Conservation (phyloP, 129 eudicot genomes). For the Flaveria trinervia region DNA sequence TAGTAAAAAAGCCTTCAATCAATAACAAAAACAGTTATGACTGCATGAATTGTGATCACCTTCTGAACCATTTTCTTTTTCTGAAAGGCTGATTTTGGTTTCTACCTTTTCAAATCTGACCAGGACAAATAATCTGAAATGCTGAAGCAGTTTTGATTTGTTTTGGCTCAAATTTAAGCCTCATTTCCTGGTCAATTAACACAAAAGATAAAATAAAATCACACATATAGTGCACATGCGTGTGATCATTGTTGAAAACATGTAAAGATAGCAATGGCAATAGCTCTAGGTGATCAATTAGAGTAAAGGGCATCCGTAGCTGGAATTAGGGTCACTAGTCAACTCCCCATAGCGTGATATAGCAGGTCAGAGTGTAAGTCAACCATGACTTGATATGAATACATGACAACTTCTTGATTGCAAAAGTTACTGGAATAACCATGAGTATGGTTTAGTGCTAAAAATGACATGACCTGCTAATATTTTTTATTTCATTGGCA, state of each 20-base stretch:
- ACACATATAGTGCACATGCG: neutral
- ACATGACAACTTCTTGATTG: neutral
- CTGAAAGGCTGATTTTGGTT: no score
- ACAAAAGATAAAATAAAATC: neutral
- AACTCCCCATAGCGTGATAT: conserved; percentile 1
- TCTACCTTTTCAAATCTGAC: neutral
- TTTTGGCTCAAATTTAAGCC: neutral
- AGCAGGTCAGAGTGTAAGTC: neutral
- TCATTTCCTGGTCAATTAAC: neutral
- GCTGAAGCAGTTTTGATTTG: neutral
- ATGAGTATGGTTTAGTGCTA: neutral
- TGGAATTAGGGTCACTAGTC: neutral
- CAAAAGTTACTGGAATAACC: neutral
- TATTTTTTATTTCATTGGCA: conserved; percentile 38
- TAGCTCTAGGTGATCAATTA: neutral
- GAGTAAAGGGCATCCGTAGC: neutral
- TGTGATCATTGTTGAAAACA: neutral
- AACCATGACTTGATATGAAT: conserved; percentile 15
- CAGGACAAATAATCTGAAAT: neutral
- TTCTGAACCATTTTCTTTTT: neutral
- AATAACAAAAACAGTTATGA: neutral
- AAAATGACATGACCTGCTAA: conserved; percentile 16
- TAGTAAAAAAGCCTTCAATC: neutral
- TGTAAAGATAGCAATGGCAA: conserved; percentile 2
- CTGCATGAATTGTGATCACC: neutral